Conservation (phyloP, 2,329 filamentous ascomycete species). For the Lecanicillium sp. region DNA sequence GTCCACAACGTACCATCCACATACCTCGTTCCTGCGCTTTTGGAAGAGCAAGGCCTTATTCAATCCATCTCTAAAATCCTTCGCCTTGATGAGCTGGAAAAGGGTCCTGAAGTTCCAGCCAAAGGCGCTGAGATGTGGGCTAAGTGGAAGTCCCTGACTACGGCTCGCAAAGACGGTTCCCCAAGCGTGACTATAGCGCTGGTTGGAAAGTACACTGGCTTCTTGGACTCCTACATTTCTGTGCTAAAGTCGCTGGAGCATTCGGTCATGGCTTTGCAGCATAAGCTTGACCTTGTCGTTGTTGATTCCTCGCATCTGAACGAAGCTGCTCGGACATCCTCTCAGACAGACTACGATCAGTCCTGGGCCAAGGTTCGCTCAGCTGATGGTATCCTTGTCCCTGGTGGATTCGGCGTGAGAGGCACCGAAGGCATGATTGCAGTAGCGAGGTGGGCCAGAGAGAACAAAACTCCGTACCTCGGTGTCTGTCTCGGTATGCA, state of each 20-base stretch:
- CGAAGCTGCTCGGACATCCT: constrained; percentile 48
- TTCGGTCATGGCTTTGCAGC: constrained; percentile 76
- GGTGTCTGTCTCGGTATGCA: constrained; percentile 93
- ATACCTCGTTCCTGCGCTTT: constrained; percentile 91
- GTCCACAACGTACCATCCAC: constrained; percentile 85
- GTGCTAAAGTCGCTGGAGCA: constrained; percentile 87
- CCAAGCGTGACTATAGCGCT: constrained; percentile 77
- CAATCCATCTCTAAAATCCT: constrained; percentile 58
- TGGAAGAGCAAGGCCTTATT: constrained; percentile 73
- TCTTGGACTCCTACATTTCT: constrained; percentile 80
- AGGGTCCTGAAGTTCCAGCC: constrained; percentile 39
- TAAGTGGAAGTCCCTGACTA: background rate
- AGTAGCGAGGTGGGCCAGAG: constrained; percentile 77
- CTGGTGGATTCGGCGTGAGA: constrained; percentile 72
- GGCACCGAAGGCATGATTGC: constrained; percentile 88
- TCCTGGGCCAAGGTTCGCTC: constrained; percentile 77
- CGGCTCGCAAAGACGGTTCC: constrained; percentile 25
- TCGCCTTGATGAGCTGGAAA: constrained; percentile 57
- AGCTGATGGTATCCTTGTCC: constrained; percentile 51
- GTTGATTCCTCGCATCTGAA: constrained; percentile 85
- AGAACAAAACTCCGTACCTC: constrained; percentile 73
- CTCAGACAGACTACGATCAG: constrained; percentile 71
- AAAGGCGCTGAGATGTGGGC: background rate
- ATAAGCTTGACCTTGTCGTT: constrained; percentile 74
- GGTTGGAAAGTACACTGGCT: constrained; percentile 84